phyloP scores from a whole-genome alignment of 139 green algal genomes.

The Yamagishiella unicocca region DNA sequence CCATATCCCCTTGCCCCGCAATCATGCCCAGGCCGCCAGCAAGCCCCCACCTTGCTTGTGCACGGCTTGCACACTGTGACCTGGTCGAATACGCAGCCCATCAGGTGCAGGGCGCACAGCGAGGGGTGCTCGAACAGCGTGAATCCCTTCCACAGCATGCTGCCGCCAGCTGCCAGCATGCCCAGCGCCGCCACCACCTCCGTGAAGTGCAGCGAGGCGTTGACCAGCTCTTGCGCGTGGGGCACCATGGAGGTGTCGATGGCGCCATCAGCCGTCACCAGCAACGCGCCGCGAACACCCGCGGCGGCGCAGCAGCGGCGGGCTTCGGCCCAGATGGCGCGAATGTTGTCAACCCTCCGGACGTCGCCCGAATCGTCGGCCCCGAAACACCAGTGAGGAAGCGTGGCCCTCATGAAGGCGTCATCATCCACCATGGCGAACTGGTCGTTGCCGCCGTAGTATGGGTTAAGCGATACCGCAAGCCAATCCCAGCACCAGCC shows the following conservation, averaged over 20 bases:
- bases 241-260: constrained; percentile 56
- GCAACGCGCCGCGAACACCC: constrained; percentile 35
- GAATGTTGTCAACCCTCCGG: constrained; percentile 48
- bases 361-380: constrained; percentile 55
- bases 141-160: constrained; percentile 70
- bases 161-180: constrained; percentile 59
- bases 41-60: constrained; percentile 68
- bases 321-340: constrained; percentile 44
- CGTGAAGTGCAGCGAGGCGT: constrained; percentile 56
- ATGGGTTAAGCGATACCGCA: constrained; percentile 65
- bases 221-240: constrained; percentile 52
- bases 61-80: constrained; percentile 65
- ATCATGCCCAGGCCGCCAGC: too few species aligned
- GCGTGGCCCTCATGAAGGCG: constrained; percentile 62
- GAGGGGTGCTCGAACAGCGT: constrained; percentile 66
- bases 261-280: constrained; percentile 66
- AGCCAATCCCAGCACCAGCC: constrained; percentile 67
- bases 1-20: too few species aligned
- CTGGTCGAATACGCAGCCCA: constrained; percentile 59
- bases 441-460: constrained; percentile 66
- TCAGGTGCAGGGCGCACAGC: constrained; percentile 58
- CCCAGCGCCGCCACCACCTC: constrained; percentile 66
- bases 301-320: not conserved
- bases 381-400: constrained; percentile 61
- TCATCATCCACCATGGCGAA: constrained; percentile 71